phyloP scores from a whole-genome alignment of 2,329 filamentous ascomycete genomes.

The Elsinoe arachidis region DNA sequence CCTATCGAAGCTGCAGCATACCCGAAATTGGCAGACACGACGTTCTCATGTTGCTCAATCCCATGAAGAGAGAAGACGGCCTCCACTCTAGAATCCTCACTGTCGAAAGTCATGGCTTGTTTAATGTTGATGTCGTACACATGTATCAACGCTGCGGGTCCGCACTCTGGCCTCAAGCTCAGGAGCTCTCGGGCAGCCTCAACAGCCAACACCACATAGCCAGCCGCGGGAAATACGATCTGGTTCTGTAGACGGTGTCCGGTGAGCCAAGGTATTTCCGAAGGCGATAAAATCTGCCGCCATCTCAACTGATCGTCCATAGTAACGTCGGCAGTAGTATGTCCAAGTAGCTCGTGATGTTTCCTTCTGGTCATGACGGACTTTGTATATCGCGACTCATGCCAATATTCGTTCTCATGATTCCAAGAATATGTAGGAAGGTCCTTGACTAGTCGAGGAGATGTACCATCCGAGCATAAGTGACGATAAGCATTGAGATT shows the following conservation, averaged over 20 bases:
- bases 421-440: conserved; percentile 19
- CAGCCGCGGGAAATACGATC: conserved; percentile 18
- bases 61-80: conserved; percentile 14
- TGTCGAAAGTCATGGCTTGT: conserved; percentile 18
- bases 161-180: not conserved
- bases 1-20: not conserved
- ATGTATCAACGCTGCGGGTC: conserved; percentile 16
- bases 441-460: conserved; percentile 11
- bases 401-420: conserved; percentile 17
- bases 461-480: not conserved
- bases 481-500: conserved; percentile 3
- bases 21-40: conserved; percentile 20
- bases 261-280: conserved; percentile 16
- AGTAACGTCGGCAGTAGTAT: conserved; percentile 1
- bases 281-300: conserved; percentile 15
- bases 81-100: conserved; percentile 17
- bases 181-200: conserved; percentile 14
- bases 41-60: not conserved
- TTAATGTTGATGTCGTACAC: conserved; percentile 18
- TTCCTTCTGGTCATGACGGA: not conserved
- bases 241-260: conserved; percentile 16
- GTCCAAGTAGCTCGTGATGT: conserved; percentile 16
- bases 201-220: conserved; percentile 15
- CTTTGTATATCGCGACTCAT: conserved; percentile 11
- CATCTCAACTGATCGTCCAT: conserved; percentile 13